Base-by-base conservation (phyloP, 805 yeast genomes). In the Candida tammaniensis region DNA sequence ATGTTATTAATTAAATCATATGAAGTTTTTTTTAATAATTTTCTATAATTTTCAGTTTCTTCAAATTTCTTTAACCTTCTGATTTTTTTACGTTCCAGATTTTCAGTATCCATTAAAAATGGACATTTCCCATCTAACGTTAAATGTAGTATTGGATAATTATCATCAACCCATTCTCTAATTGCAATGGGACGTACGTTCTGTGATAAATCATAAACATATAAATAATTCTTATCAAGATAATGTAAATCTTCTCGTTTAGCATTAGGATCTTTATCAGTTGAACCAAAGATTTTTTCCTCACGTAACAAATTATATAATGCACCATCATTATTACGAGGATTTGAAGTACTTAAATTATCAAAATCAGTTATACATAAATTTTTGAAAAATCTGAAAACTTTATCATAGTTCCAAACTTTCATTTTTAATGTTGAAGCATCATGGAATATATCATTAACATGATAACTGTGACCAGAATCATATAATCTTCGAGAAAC, bases 351-450 rank as follows among this genome's bases (percentile, higher is more conserved):
- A 5, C 18, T 13, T 29, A 43, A 36, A 21, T 41, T 42, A 55
- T 54, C 45, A 7, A 30, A 35, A 45, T 51, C 68, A 48, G 31
- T 63, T 35, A 52, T 69, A 33, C 67, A 76, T 48, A 85, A 61
- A 55, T 85, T 77, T 41, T 70, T 74, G 55, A 88, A 69, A 51
- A 89, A 89, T 33, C 96, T 64, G 49, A 79, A 74, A 2, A 89
- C 87, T 57, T 89, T 91, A 36, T 86, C 95, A 49, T 76, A 80
- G 24, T 82, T 77, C 96, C 97, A 91, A 16, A 89, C 83, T 55
- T 89, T 86, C 56, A 83, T 74, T 40, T 76, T 78, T 33, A 70
- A 71, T 31, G 65, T 68, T 20, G 61, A 55, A 4, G 89, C 94
- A 42, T 77, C 72, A 34, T 74, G 67, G 46, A 87, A 73, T 7